Evolutionary conservation across 208 protist genomes (phyloP).

Genomic region (Angomonas deanei): DNA sequence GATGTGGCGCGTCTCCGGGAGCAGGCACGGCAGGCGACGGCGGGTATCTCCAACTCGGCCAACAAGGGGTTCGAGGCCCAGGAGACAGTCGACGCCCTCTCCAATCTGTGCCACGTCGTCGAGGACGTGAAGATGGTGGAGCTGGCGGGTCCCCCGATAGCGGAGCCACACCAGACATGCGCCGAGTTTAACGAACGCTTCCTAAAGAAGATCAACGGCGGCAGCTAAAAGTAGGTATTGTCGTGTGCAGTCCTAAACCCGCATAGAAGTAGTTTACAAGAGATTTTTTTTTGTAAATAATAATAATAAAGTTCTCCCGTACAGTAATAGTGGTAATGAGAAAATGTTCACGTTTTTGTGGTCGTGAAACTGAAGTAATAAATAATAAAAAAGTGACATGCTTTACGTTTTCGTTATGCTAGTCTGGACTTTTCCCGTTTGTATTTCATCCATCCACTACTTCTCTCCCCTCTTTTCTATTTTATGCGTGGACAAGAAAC

Average conservation of each 20-base stretch:
- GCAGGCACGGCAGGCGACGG: constrained; percentile 20
- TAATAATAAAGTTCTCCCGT: background rate
- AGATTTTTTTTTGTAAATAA: too few species aligned
- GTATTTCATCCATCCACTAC: too few species aligned
- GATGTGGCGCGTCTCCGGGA: constrained; percentile 35
- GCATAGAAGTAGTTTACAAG: too few species aligned
- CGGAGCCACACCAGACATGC: constrained; percentile 19
- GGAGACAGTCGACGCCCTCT: constrained; percentile 76
- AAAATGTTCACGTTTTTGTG: background rate
- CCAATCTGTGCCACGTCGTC: constrained; percentile 75
- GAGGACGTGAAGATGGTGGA: constrained; percentile 22
- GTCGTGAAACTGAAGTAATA: background rate
- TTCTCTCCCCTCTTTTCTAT: too few species aligned
- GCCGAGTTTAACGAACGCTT: constrained; percentile 31
- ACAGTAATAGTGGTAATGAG: background rate
- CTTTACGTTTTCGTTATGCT: too few species aligned
- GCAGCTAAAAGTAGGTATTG: constrained; percentile 19
- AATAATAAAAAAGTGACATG: constrained; percentile 8
- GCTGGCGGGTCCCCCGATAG: constrained; percentile 21
- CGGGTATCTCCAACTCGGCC: constrained; percentile 33
- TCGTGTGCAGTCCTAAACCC: too few species aligned
- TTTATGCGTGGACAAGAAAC: background rate
- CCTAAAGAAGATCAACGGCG: constrained; percentile 22
- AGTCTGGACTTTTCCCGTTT: too few species aligned
- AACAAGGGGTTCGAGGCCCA: constrained; percentile 69